phyloP scores from a whole-genome alignment of 768 basidiomycete species.

The Udeniomyces megalosporus region DNA sequence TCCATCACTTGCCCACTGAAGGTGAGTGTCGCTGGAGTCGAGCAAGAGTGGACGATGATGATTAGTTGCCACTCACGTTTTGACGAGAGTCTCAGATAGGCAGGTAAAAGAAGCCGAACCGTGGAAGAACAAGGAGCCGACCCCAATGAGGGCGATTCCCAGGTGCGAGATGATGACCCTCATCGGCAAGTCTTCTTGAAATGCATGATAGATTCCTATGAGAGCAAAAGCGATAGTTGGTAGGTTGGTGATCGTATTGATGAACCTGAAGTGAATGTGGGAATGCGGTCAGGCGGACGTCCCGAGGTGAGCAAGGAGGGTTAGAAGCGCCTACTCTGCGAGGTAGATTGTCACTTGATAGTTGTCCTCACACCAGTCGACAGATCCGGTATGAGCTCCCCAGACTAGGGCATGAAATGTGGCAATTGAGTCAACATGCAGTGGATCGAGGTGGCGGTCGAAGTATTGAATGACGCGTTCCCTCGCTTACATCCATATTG shows the following conservation, averaged over 20 bases:
- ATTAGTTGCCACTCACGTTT: neutral
- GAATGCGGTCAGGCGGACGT: neutral
- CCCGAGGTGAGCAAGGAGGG: neutral
- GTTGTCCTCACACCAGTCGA: no score
- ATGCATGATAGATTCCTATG: neutral
- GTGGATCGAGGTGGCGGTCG: neutral
- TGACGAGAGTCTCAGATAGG: neutral
- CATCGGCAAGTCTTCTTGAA: neutral
- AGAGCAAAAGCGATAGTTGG: neutral
- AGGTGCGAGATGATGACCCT: neutral
- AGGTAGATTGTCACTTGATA: neutral
- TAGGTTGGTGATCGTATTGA: slow-evolving; percentile 4
- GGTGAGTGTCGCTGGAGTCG: neutral
- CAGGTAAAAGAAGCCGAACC: neutral
- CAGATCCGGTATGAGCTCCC: no score
- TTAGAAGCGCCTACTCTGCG: neutral
- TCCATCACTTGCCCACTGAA: neutral
- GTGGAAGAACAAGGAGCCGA: slow-evolving; percentile 1
- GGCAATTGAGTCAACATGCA: neutral
- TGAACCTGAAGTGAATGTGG: neutral
- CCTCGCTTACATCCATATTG: neutral
- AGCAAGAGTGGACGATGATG: neutral
- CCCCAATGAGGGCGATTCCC: neutral
- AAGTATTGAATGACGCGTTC: neutral
- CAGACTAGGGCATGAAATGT: neutral